Base-by-base conservation (phyloP, 164 flowering plant species). In the Dillenia turbinata region DNA sequence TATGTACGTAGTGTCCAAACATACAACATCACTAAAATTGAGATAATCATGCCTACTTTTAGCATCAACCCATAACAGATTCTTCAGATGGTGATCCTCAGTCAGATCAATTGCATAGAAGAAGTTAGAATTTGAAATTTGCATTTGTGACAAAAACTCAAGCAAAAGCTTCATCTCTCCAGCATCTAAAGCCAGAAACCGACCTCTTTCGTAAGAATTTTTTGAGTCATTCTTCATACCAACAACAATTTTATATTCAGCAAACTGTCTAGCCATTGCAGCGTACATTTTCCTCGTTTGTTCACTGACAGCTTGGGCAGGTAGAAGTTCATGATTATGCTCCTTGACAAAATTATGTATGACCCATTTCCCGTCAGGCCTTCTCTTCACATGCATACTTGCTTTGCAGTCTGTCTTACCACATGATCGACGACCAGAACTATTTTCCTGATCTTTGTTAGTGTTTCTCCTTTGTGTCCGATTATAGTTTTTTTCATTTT, bases 251-350 rank as follows among this genome's bases (percentile, higher is more conserved):
- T 74, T 77, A 62, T 79, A 77, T 44, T 77, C 83, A 55, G 83
- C 83, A 70, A 74, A 79, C 58, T 79, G 80, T 58, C 75, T 71
- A 54, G 83, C 81, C 83, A 79, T 77, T 10, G 73, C 79, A 62
- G 79, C 83, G 68, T 79, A 77, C 81, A 79, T 77, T 70, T 72
- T 79, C 62, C 73, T 66, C 15, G 83, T 79, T 43, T 74, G 83
- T 66, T 79, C 83, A 58, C 80, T 77, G 9, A 79, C 75, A 52
- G 81, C 79, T 53, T 74, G 81, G 52, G 83, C 83, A 33, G 81
- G 83, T 57, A 79, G 63, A 33, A 79, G 73, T n/a, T 69, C 73
- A 43, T 64, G 69, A 57, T 69, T 69, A 54, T 69, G 73, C 56
- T 64, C 73, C 52, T 64, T 69, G 52, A 56, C 60, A 46, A 69